Percentiles rank a stretch among this genome's conserved stretches.
phyloP scores from a whole-genome alignment of 768 basidiomycete species.

The Russula virescens region DNA sequence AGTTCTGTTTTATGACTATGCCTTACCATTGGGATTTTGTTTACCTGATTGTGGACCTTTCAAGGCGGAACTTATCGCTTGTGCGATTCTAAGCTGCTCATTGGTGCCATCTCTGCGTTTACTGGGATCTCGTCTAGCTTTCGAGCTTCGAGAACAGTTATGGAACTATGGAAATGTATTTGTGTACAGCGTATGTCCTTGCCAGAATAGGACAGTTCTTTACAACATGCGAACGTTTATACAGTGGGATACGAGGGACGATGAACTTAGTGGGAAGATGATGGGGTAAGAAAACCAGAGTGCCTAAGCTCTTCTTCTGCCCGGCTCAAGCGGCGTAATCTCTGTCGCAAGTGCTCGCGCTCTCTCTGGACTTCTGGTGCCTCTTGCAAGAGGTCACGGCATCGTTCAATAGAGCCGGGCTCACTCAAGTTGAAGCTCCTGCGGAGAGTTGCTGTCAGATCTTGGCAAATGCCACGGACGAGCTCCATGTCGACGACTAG shows the following conservation, averaged over 20 bases:
- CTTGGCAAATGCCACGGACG: conserved; percentile 9
- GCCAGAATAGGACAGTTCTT: too few relatives aligned
- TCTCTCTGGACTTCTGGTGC: not conserved
- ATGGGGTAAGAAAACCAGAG: not conserved
- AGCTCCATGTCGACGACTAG: conserved; percentile 19
- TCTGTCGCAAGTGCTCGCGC: conserved; percentile 4
- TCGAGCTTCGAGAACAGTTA: conserved; percentile 39
- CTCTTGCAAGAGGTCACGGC: conserved; percentile 7
- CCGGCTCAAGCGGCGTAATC: not conserved
- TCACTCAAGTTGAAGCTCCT: conserved; percentile 6
- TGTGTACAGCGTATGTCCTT: not conserved
- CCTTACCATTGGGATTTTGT: too few relatives aligned
- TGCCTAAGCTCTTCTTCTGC: conserved; percentile 4
- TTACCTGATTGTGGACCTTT: not conserved
- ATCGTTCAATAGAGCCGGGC: conserved; percentile 7
- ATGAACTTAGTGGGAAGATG: not conserved
- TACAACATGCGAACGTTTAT: not conserved
- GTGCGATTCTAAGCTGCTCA: conserved; percentile 64
- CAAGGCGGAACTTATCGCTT: conserved; percentile 67
- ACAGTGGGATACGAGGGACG: too few relatives aligned
- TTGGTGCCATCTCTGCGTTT: conserved; percentile 60
- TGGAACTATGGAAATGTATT: not conserved
- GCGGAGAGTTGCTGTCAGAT: not conserved
- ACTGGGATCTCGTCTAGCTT: conserved; percentile 57
- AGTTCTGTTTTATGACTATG: too few relatives aligned